phyloP scores from a whole-genome alignment of 2,329 filamentous ascomycete genomes.

The Curvularia hawaiiensis region DNA sequence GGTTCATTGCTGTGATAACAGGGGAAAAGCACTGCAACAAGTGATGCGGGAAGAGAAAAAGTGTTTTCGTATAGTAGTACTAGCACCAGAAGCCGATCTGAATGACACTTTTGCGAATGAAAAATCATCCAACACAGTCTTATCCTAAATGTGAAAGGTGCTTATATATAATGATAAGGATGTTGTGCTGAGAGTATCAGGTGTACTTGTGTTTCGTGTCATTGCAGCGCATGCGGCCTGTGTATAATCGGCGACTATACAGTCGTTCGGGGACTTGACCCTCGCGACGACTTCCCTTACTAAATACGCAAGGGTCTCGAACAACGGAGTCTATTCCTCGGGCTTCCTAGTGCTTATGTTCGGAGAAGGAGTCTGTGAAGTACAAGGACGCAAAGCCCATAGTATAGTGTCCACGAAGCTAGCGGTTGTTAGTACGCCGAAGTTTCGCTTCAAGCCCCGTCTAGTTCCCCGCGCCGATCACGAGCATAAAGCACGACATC shows the following conservation, averaged over 20 bases:
- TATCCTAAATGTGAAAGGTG: background rate
- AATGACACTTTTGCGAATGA: conserved; percentile 12
- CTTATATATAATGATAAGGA: background rate
- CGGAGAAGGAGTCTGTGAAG: background rate
- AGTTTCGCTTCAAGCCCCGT: background rate
- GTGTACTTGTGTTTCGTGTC: background rate
- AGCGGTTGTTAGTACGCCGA: background rate
- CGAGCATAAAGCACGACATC: background rate
- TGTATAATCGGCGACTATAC: background rate
- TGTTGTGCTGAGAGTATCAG: background rate
- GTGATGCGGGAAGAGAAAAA: conserved; percentile 12
- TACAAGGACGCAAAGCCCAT: no score
- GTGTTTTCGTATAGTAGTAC: conserved; percentile 22
- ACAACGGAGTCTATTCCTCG: background rate
- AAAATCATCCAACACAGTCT: conserved; percentile 10
- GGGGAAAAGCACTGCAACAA: conserved; percentile 14
- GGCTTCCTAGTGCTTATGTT: background rate
- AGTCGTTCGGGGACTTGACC: background rate
- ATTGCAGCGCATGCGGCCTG: background rate
- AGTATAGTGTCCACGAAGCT: background rate
- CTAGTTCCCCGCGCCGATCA: background rate
- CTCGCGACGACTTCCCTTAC: background rate
- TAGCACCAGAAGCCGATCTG: conserved; percentile 11
- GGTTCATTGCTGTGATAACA: conserved; percentile 14
- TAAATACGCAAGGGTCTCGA: no score